These are phyloP conservation scores for Chrysoporthe austroafricana DNA, from an alignment of 2,329 filamentous ascomycete species.

Conservation along the genomic window DNA sequence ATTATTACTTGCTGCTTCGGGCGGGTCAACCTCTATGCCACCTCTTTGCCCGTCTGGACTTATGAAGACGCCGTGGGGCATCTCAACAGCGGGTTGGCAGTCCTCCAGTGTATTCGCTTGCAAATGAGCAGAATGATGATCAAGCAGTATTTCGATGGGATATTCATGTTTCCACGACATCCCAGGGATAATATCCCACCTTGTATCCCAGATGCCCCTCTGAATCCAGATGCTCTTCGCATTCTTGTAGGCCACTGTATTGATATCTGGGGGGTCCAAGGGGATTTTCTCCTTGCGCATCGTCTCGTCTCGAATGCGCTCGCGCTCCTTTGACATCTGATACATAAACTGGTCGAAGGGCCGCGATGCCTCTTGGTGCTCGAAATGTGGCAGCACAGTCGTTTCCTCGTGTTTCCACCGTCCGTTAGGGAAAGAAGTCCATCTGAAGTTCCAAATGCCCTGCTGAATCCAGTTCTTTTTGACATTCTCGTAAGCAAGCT, in stretches of 20 bases:
- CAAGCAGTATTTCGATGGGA: neutral
- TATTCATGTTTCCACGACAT: slow-evolving; percentile 8
- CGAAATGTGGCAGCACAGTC: neutral
- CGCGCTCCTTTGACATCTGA: neutral
- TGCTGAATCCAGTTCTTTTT: too few relatives aligned
- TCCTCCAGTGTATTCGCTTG: too few relatives aligned
- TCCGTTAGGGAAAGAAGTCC: too few relatives aligned
- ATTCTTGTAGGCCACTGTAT: neutral
- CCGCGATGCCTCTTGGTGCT: neutral
- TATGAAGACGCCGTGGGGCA: too few relatives aligned
- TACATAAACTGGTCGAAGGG: neutral
- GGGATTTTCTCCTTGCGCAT: neutral
- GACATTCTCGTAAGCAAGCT: too few relatives aligned
- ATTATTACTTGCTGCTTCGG: too few relatives aligned
- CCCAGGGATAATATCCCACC: neutral
- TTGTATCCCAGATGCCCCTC: slow-evolving; percentile 2
- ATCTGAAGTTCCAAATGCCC: too few relatives aligned
- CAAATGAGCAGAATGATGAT: too few relatives aligned
- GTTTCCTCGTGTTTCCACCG: neutral
- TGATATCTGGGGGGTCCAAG: neutral
- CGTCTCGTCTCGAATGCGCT: neutral
- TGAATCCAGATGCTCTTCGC: neutral
- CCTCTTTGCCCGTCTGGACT: too few relatives aligned
- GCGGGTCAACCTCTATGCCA: too few relatives aligned
- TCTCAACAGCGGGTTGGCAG: too few relatives aligned